These are phyloP conservation scores for Dothideomycetes sp. DNA, from an alignment of 2,329 filamentous ascomycete species.

Conservation along the genomic window DNA sequence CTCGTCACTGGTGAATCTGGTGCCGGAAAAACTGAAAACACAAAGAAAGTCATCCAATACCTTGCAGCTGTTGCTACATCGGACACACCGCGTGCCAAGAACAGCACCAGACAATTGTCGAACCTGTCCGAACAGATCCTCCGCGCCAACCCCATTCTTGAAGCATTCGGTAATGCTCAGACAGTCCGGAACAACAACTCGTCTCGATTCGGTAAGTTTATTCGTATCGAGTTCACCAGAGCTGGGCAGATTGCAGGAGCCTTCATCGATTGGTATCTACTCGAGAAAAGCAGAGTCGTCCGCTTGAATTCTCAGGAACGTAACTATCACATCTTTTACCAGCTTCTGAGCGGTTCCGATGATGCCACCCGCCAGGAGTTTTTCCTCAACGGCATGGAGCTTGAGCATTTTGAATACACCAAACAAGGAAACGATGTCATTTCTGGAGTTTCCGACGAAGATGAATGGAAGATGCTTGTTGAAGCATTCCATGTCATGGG, in stretches of 20 bases:
- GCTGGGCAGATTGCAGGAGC: slow-evolving; percentile 87
- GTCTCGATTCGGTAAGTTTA: slow-evolving; percentile 96
- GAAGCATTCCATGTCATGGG: slow-evolving; percentile 95
- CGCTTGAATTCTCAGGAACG: slow-evolving; percentile 78
- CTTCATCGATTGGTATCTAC: slow-evolving; percentile 95
- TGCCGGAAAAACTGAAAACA: slow-evolving; percentile 97
- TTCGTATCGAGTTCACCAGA: slow-evolving; percentile 87
- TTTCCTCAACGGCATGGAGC: slow-evolving; percentile 62
- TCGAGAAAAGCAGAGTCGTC: slow-evolving; percentile 97
- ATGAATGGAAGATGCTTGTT: slow-evolving; percentile 82
- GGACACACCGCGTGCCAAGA: slow-evolving; percentile 56
- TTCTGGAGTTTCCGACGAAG: slow-evolving; percentile 75
- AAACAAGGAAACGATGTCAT: slow-evolving; percentile 87
- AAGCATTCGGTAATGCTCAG: slow-evolving; percentile 96
- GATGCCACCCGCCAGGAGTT: slow-evolving; percentile 64
- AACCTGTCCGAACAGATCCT: slow-evolving; percentile 95
- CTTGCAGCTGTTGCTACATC: slow-evolving; percentile 85
- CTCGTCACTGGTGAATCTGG: slow-evolving; percentile 96
- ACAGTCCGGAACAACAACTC: slow-evolving; percentile 98
- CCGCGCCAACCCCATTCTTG: slow-evolving; percentile 90
- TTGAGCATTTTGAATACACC: slow-evolving; percentile 87
- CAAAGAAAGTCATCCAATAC: slow-evolving; percentile 98
- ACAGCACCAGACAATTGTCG: slow-evolving; percentile 58
- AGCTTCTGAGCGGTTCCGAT: slow-evolving; percentile 79
- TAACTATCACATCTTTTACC: slow-evolving; percentile 97